These are phyloP conservation scores for Persicaria maculosa DNA, from an alignment of 148 eudicot genomes.

Conservation along the genomic window DNA sequence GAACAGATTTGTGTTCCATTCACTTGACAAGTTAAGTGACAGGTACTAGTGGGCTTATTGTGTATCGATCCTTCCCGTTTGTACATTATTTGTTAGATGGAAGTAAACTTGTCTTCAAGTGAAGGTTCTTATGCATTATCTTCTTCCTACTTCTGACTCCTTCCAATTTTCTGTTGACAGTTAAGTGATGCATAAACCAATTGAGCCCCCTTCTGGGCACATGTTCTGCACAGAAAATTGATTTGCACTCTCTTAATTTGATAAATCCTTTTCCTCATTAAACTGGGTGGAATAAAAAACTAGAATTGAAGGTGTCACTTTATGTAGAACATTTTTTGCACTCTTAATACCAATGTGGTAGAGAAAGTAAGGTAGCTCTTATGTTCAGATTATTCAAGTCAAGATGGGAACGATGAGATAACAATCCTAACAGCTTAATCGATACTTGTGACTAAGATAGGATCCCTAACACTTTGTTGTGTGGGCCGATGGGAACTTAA, in stretches of 20 bases:
- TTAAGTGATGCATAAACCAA: not conserved
- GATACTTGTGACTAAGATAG: too few relatives aligned
- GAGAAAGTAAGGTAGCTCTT: too few relatives aligned
- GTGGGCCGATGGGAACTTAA: too few relatives aligned
- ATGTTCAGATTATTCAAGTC: too few relatives aligned
- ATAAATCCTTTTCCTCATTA: not conserved
- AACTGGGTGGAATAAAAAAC: not conserved
- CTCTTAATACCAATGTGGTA: too few relatives aligned
- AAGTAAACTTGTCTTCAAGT: not conserved
- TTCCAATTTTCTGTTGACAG: not conserved
- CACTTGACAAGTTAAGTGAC: not conserved
- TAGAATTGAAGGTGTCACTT: not conserved
- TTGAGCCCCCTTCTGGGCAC: not conserved
- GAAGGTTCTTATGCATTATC: not conserved
- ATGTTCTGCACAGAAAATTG: not conserved
- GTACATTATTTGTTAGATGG: not conserved
- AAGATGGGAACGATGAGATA: too few relatives aligned
- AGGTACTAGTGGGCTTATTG: not conserved
- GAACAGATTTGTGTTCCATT: not conserved
- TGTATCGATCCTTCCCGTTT: constrained; percentile 2
- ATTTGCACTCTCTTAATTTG: not conserved
- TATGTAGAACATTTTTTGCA: not conserved
- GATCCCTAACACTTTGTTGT: too few relatives aligned
- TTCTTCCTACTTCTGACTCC: not conserved
- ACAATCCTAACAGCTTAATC: too few relatives aligned